Conservation (phyloP, 768 basidiomycete species). For the Lentinus brumalis region DNA sequence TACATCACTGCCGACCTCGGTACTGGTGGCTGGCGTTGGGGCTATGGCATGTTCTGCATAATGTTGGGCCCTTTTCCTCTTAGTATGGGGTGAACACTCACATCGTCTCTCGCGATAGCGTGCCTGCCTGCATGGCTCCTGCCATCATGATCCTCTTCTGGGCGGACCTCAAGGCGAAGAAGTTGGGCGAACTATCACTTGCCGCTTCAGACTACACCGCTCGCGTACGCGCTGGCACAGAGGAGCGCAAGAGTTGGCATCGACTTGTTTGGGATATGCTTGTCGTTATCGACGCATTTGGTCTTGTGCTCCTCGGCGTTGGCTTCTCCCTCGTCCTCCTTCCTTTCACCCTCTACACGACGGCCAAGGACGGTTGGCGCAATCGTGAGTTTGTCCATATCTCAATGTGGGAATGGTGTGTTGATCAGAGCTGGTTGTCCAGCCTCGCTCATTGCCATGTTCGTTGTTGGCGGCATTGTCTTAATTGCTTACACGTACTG, state of each 20-base stretch:
- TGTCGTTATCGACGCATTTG: slow-evolving; percentile 21
- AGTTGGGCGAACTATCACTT: not conserved
- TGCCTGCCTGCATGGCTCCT: not conserved
- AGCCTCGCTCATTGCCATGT: slow-evolving; percentile 25
- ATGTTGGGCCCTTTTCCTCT: not conserved
- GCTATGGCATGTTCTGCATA: slow-evolving; percentile 1
- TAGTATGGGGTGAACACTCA: too few species aligned
- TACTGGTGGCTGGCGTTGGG: too few species aligned
- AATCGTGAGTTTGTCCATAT: slow-evolving; percentile 17
- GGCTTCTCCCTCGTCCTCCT: slow-evolving; percentile 20
- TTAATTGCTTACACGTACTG: slow-evolving; percentile 24
- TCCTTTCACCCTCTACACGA: slow-evolving; percentile 20
- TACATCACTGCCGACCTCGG: not conserved
- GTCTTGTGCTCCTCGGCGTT: slow-evolving; percentile 22
- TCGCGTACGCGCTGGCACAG: not conserved
- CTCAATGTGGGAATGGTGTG: not conserved
- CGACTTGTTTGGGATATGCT: slow-evolving; percentile 9
- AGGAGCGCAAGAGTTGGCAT: not conserved
- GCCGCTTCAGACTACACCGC: not conserved
- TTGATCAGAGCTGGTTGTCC: slow-evolving; percentile 23
- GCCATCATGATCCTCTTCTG: not conserved
- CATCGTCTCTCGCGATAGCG: not conserved
- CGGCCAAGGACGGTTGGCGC: slow-evolving; percentile 12
- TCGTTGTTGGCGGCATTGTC: slow-evolving; percentile 22
- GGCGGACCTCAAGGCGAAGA: slow-evolving; percentile 1